A percentile compares a stretch with the other conserved stretches of the same genome.
Evolutionary conservation across 306 rosid genomes (phyloP).

Genomic region (Quercus rubra): DNA sequence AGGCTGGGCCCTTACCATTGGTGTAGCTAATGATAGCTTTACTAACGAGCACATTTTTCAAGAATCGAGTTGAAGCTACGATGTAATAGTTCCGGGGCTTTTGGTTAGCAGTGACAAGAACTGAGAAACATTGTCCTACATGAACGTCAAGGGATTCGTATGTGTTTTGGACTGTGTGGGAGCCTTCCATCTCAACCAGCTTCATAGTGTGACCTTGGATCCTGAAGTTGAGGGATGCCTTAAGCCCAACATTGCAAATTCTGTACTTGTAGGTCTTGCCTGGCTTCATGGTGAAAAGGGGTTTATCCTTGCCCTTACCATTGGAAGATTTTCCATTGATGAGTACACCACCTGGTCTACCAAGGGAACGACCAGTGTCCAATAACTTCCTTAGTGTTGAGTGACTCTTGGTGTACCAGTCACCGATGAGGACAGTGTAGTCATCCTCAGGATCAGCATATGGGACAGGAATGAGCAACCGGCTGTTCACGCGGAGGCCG

Average conservation of each 20-base stretch:
- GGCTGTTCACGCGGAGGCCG: slow-evolving; percentile 62
- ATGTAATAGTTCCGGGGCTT: slow-evolving; percentile 62
- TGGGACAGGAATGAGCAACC: slow-evolving; percentile 75
- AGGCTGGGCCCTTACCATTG: slow-evolving; percentile 51
- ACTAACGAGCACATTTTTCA: slow-evolving; percentile 25
- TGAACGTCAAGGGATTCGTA: slow-evolving; percentile 79
- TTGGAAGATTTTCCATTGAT: slow-evolving; percentile 61
- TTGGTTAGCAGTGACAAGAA: slow-evolving; percentile 67
- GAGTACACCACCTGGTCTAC: slow-evolving; percentile 59
- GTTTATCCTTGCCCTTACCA: slow-evolving; percentile 54
- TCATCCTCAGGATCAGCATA: slow-evolving; percentile 81
- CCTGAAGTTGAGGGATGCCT: slow-evolving; percentile 64
- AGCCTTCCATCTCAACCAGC: slow-evolving; percentile 84
- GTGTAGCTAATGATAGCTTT: slow-evolving; percentile 56
- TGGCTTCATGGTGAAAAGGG: slow-evolving; percentile 68
- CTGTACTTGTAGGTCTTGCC: slow-evolving; percentile 78
- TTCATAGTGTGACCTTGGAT: slow-evolving; percentile 66
- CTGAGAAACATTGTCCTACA: slow-evolving; percentile 58
- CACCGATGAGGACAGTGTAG: slow-evolving; percentile 74
- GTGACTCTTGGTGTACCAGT: slow-evolving; percentile 84
- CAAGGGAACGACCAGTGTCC: slow-evolving; percentile 60
- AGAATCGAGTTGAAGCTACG: slow-evolving; percentile 77
- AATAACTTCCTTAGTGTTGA: slow-evolving; percentile 29
- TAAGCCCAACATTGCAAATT: slow-evolving; percentile 71
- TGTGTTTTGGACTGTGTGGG: slow-evolving; percentile 65